Base-by-base conservation (phyloP, 805 yeast genomes). In the Jamesozyma spencerorum region DNA sequence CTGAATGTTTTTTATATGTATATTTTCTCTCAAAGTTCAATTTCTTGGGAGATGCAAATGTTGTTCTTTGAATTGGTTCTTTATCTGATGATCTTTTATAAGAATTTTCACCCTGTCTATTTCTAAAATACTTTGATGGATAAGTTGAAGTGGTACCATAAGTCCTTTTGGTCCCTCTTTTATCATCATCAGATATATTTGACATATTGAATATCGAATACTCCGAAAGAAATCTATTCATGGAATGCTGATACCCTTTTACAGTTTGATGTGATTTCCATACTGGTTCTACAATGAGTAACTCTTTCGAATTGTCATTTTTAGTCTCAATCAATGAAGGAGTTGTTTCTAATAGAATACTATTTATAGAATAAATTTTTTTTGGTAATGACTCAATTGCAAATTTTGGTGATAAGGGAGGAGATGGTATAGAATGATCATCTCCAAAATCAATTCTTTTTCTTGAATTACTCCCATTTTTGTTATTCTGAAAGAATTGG, bases 321-420 rank as follows among this genome's bases (percentile, higher is more conserved):
- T 18, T 33, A 8, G 18, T n/a, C 31, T 12, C 14, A 5, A 13
- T 12, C 12, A 5, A n/a, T n/a, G n/a, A n/a, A n/a, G n/a, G n/a
- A n/a, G n/a, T n/a, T n/a, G 14, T n/a, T n/a, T 13, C 31, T 7
- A 28, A 28, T 28, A 5, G 31, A 28, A 5, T 28, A n/a, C 6
- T 13, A 28, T 28, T n/a, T 4, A 15, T 14, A 7, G 6, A 7
- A 10, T 22, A 22, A 22, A 7, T 22, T 22, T 22, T 10, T 10
- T 22, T 22, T 22, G 10, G 10, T 22, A 22, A 22, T 10, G 26
- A 10, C 26, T 22, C 8, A 18, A 33, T 29, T n/a, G 26, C 31
- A 12, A 42, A 10, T 34, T 50, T 54, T 26, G 64, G 64, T 4
- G 64, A 59, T 33, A 58, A 43, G 3, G 64, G 64, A 10, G 64